Percentiles rank a stretch among this genome's conserved stretches.
phyloP scores from a whole-genome alignment of 805 yeast species.

The Priceomyces castillae region DNA sequence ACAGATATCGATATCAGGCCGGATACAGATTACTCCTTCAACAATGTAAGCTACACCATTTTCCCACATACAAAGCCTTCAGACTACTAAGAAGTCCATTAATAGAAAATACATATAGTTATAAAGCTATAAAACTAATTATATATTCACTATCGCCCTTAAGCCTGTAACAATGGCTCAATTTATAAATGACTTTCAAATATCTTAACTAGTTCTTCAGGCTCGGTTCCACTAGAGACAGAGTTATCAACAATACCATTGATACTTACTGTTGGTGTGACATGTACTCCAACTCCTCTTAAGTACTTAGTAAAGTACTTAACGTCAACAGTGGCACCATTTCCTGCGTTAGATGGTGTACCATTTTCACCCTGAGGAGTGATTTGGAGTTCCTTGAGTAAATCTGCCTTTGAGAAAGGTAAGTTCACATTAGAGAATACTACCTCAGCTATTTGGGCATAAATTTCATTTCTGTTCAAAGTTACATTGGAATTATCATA shows the following conservation, averaged over 20 bases:
- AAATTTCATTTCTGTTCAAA: conserved; percentile 54
- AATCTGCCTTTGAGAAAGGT: conserved; percentile 28
- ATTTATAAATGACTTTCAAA: conserved; percentile 29
- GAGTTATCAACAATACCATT: conserved; percentile 61
- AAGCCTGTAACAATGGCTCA: too few species aligned
- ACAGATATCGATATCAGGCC: too few species aligned
- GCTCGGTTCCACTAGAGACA: conserved; percentile 61
- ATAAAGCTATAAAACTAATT: too few species aligned
- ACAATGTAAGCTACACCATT: too few species aligned
- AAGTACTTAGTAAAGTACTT: conserved; percentile 72
- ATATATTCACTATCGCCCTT: too few species aligned
- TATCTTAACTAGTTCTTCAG: conserved; percentile 42
- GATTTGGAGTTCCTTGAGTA: conserved; percentile 38
- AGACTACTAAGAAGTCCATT: too few species aligned
- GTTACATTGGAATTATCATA: conserved; percentile 61
- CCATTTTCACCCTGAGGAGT: conserved; percentile 23
- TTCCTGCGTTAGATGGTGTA: conserved; percentile 53
- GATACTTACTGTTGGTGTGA: conserved; percentile 76
- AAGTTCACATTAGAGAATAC: conserved; percentile 24
- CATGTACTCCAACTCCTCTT: conserved; percentile 76
- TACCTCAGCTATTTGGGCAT: conserved; percentile 50
- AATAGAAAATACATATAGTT: too few species aligned
- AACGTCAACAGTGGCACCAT: conserved; percentile 55
- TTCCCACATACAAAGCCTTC: too few species aligned
- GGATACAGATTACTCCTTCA: too few species aligned